Percentiles rank a stretch among this genome's conserved stretches.
These are phyloP conservation scores for Syzygium syzygioides DNA, from an alignment of 441 rosid genomes.

Conservation along the genomic window DNA sequence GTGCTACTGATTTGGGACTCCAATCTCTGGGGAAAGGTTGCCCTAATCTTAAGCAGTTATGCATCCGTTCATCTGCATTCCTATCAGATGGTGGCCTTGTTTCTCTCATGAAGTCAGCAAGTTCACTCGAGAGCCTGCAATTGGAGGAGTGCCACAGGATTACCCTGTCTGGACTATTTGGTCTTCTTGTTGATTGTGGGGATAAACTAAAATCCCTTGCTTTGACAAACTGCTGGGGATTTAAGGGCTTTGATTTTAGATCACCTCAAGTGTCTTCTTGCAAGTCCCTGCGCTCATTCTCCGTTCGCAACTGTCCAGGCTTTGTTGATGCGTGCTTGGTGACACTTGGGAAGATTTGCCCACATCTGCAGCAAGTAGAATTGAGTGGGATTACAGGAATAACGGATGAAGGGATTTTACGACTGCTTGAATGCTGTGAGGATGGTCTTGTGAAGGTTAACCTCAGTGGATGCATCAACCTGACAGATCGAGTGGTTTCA, in stretches of 20 bases:
- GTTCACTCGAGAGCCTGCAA: background rate
- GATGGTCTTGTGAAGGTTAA: slow-evolving; percentile 6
- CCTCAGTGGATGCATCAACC: slow-evolving; percentile 4
- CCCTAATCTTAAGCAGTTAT: slow-evolving; percentile 12
- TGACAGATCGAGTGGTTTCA: slow-evolving; percentile 6
- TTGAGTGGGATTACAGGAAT: background rate
- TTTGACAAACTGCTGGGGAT: slow-evolving; percentile 6
- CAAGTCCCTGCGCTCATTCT: slow-evolving; percentile 3
- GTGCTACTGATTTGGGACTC: slow-evolving; percentile 9
- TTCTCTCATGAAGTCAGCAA: background rate
- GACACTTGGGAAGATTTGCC: slow-evolving; percentile 3
- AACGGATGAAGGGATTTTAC: slow-evolving; percentile 3
- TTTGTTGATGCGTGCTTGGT: slow-evolving; percentile 3
- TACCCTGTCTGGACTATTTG: background rate
- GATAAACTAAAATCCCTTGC: slow-evolving; percentile 6
- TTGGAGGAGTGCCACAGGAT: slow-evolving; percentile 4
- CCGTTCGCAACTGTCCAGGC: slow-evolving; percentile 7
- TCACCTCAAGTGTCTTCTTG: background rate
- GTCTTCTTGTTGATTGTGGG: background rate
- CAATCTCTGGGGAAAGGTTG: slow-evolving; percentile 7
- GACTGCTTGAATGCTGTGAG: background rate
- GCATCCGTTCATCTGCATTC: background rate
- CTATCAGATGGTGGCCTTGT: slow-evolving; percentile 6
- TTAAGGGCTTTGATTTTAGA: slow-evolving; percentile 1
- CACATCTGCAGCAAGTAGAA: background rate